A percentile compares a stretch with the other conserved stretches of the same genome.
phyloP scores from a whole-genome alignment of 352 stramenopile genomes.

The Globisporangium spiculum region DNA sequence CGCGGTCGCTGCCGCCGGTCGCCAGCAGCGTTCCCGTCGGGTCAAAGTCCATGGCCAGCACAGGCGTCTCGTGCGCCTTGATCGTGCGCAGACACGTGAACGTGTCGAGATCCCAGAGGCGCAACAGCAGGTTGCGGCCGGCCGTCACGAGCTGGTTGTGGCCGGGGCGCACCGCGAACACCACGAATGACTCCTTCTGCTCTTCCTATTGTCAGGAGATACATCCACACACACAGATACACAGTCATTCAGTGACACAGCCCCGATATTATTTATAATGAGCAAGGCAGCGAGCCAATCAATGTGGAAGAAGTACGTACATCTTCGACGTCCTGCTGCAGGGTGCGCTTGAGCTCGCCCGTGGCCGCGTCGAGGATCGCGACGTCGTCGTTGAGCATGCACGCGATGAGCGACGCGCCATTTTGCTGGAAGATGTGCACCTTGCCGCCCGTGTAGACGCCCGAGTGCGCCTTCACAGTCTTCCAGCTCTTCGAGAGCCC shows the following conservation, averaged over 20 bases:
- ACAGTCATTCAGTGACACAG: too few relatives aligned
- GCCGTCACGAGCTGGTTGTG: slow-evolving; percentile 84
- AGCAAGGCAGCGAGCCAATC: too few relatives aligned
- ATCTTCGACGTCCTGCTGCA: slow-evolving; percentile 75
- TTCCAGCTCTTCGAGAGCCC: slow-evolving; percentile 82
- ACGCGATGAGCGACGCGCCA: slow-evolving; percentile 48
- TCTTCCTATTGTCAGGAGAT: slow-evolving; percentile 35
- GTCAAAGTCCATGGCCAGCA: slow-evolving; percentile 88
- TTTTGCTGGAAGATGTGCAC: slow-evolving; percentile 49
- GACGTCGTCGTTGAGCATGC: slow-evolving; percentile 83
- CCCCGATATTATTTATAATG: too few relatives aligned
- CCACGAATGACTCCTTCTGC: slow-evolving; percentile 81
- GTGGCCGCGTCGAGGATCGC: slow-evolving; percentile 71
- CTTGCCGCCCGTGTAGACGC: slow-evolving; percentile 84
- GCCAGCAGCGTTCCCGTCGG: slow-evolving; percentile 91
- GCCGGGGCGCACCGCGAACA: slow-evolving; percentile 70
- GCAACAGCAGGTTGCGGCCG: slow-evolving; percentile 80
- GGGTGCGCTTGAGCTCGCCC: slow-evolving; percentile 64
- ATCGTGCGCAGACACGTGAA: slow-evolving; percentile 76
- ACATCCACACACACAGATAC: not conserved
- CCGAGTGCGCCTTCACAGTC: slow-evolving; percentile 68
- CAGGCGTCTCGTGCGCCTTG: slow-evolving; percentile 72
- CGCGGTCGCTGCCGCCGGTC: slow-evolving; percentile 95
- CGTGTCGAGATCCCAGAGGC: slow-evolving; percentile 83
- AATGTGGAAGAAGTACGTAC: slow-evolving; percentile 16